These are phyloP conservation scores for Solanum aculeatissimum DNA, from an alignment of 305 asterid genomes.

Conservation along the genomic window DNA sequence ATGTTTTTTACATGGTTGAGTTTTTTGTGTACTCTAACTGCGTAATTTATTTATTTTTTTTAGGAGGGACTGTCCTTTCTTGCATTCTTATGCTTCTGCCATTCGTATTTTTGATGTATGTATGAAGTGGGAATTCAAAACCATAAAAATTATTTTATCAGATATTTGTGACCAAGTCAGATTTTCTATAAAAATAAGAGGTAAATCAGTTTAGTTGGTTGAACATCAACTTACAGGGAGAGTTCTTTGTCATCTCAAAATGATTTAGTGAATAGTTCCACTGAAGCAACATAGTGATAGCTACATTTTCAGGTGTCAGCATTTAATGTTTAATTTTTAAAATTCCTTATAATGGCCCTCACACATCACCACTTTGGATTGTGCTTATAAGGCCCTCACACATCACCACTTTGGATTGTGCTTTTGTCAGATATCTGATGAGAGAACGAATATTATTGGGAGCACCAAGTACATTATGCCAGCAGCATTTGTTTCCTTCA, in stretches of 20 bases:
- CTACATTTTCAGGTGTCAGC: not conserved
- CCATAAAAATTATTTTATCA: not conserved
- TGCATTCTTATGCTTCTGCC: not conserved
- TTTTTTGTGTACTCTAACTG: not conserved
- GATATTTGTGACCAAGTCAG: not conserved
- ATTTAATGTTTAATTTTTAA: not conserved
- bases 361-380: not conserved
- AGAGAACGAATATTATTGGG: constrained; percentile 48
- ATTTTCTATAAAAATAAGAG: not conserved
- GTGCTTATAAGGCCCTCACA: not conserved
- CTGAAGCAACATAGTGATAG: not conserved
- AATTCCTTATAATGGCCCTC: not conserved
- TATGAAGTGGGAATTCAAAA: not conserved
- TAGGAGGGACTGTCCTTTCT: not conserved
- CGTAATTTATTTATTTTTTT: not conserved
- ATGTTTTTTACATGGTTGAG: not conserved
- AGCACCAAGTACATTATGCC: constrained; percentile 66
- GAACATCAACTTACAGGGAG: not conserved
- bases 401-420: not conserved
- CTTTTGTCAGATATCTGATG: constrained; percentile 54
- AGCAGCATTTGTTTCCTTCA: constrained; percentile 91
- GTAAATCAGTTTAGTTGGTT: not conserved
- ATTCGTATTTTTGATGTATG: not conserved
- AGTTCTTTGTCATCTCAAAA: not conserved
- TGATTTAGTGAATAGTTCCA: not conserved